A percentile compares a stretch with the other conserved stretches of the same genome.
These are phyloP conservation scores for Cyanidium caldarium DNA, from an alignment of 23 red algal species.

Conservation along the genomic window DNA sequence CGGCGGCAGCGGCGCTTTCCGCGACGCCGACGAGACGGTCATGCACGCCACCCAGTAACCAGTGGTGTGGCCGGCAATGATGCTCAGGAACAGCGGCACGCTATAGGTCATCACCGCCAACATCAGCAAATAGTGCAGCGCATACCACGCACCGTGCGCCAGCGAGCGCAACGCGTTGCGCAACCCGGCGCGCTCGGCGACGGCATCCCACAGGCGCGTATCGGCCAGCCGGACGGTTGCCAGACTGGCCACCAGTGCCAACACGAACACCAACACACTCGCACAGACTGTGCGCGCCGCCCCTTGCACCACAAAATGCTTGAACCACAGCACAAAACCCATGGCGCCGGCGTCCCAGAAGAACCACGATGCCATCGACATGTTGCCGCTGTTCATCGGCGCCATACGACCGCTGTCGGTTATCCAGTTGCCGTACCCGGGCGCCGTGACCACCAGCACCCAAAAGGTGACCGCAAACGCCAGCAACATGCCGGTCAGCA, in stretches of 20 bases:
- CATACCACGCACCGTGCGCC: not conserved
- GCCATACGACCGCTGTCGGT: not conserved
- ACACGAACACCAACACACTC: not conserved
- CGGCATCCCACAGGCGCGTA: no score
- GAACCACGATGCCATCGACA: not conserved
- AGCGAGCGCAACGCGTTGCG: not conserved
- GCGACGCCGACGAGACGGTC: no score
- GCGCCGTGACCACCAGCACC: not conserved
- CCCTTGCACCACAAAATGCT: not conserved
- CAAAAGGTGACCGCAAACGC: not conserved
- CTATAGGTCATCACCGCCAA: conserved; percentile 26
- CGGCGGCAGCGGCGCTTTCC: no score
- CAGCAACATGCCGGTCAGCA: not conserved
- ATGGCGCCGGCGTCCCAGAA: not conserved
- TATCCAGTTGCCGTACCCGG: not conserved
- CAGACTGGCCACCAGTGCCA: not conserved
- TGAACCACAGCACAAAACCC: conserved; percentile 9
- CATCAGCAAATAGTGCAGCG: conserved; percentile 20
- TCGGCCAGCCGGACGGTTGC: no score
- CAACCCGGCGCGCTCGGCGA: not conserved
- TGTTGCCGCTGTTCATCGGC: not conserved
- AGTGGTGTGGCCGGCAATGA: conserved; percentile 3
- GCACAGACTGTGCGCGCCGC: conserved; percentile 1
- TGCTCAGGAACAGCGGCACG: conserved; percentile 4
- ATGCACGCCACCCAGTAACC: no score